phyloP scores from a whole-genome alignment of 305 asterid genomes.

The Withania somnifera region DNA sequence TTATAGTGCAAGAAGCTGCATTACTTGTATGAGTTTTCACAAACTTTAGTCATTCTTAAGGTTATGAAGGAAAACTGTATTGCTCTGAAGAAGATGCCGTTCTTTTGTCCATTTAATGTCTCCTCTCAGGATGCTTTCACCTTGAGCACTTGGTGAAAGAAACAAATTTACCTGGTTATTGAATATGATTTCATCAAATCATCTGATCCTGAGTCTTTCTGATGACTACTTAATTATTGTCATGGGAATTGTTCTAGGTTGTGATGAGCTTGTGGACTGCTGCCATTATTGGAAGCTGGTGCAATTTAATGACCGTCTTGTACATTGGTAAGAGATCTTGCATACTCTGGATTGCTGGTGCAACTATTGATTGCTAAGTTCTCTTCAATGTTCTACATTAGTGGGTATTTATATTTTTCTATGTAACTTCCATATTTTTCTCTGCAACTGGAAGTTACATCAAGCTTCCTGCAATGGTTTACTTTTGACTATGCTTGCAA shows the following conservation, averaged over 20 bases:
- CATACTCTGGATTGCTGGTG: background rate
- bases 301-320: constrained; percentile 61
- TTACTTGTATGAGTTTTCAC: background rate
- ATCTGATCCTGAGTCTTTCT: background rate
- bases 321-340: constrained; percentile 46
- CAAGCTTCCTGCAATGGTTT: background rate
- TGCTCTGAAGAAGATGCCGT: background rate
- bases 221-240: background rate
- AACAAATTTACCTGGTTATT: no score
- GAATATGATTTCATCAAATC: background rate
- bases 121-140: background rate
- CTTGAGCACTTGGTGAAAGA: background rate
- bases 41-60: background rate
- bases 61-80: background rate
- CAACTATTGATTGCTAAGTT: background rate
- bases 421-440: no score
- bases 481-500: background rate
- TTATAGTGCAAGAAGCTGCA: background rate
- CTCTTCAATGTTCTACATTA: background rate
- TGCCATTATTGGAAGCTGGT: constrained; percentile 88
- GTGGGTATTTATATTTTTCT: background rate
- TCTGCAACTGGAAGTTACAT: background rate
- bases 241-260: constrained; percentile 32
- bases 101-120: background rate
- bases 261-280: constrained; percentile 49